Percentiles rank a stretch among this genome's conserved stretches.
Conservation (phyloP, 192 early-diverging fungal genomes). For the Mycoemilia scoparia region DNA sequence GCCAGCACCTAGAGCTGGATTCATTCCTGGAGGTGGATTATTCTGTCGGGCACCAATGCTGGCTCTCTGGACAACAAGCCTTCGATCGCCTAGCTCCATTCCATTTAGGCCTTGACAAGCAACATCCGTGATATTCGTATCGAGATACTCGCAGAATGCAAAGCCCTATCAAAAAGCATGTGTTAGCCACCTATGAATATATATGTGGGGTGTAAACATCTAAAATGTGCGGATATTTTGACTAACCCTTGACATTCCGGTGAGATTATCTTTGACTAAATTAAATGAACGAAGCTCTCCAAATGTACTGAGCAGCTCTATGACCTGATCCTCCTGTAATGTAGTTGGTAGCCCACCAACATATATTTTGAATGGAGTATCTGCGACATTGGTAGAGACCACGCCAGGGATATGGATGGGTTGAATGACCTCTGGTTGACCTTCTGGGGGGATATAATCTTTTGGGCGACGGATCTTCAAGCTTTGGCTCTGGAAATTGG, state of each 20-base stretch:
- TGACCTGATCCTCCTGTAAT: slow-evolving; percentile 82
- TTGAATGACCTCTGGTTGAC: slow-evolving; percentile 37
- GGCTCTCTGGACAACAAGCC: slow-evolving; percentile 85
- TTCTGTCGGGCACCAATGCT: slow-evolving; percentile 51
- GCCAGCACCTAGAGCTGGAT: slow-evolving; percentile 4
- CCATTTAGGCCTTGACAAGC: slow-evolving; percentile 90
- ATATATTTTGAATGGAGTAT: slow-evolving; percentile 85
- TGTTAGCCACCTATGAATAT: slow-evolving; percentile 1
- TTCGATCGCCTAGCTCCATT: slow-evolving; percentile 86
- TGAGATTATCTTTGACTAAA: slow-evolving; percentile 67
- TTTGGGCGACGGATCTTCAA: slow-evolving; percentile 89
- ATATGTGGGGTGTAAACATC: background rate
- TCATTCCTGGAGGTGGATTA: slow-evolving; percentile 1
- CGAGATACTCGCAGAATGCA: slow-evolving; percentile 91
- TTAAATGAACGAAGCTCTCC: slow-evolving; percentile 85
- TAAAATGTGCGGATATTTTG: slow-evolving; percentile 6
- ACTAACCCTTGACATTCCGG: slow-evolving; percentile 58
- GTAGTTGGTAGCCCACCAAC: slow-evolving; percentile 81
- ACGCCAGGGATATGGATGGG: slow-evolving; percentile 52
- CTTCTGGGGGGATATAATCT: slow-evolving; percentile 53
- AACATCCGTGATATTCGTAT: slow-evolving; percentile 74
- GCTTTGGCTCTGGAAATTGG: slow-evolving; percentile 59
- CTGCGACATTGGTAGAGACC: slow-evolving; percentile 78
- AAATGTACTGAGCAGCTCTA: slow-evolving; percentile 84
- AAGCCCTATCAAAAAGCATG: no score